Percentiles rank a stretch among this genome's conserved stretches.
Evolutionary conservation across 441 rosid species (phyloP).

Genomic region (Euphorbia celastroides): DNA sequence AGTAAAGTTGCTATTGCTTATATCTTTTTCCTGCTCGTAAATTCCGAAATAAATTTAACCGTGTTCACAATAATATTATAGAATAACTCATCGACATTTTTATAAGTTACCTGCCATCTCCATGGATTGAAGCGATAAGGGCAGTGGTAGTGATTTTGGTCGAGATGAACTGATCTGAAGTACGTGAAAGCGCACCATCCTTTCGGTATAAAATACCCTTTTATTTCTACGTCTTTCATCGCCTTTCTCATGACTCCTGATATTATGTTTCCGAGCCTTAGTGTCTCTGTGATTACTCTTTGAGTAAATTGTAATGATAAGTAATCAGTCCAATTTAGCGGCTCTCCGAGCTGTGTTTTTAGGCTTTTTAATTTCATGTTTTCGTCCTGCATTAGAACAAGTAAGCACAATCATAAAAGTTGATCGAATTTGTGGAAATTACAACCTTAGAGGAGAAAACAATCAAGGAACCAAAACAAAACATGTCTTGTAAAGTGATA

Average conservation of each 20-base stretch:
- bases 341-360: constrained; percentile 56
- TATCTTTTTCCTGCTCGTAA: constrained; percentile 53
- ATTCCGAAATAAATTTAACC: too few species aligned
- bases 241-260: constrained; percentile 91
- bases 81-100: too few species aligned
- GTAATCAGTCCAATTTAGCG: constrained; percentile 73
- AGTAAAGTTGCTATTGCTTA: constrained; percentile 55
- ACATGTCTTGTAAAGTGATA: constrained; percentile 9
- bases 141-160: constrained; percentile 60
- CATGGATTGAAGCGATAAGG: constrained; percentile 90
- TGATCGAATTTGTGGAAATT: background rate
- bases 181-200: constrained; percentile 91
- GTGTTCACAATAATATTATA: too few species aligned
- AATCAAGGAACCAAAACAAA: background rate
- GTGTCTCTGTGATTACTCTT: constrained; percentile 71
- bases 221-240: constrained; percentile 66
- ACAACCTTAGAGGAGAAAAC: background rate
- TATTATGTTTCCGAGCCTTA: constrained; percentile 88
- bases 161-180: constrained; percentile 92
- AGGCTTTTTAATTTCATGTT: constrained; percentile 66
- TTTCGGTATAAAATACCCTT: constrained; percentile 81
- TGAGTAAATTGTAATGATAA: constrained; percentile 80
- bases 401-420: too few species aligned
- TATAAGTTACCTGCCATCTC: constrained; percentile 90
- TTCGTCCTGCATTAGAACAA: constrained; percentile 61